Conservation (phyloP, 2,329 filamentous ascomycete genomes). For the Harringtonia aguacate region DNA sequence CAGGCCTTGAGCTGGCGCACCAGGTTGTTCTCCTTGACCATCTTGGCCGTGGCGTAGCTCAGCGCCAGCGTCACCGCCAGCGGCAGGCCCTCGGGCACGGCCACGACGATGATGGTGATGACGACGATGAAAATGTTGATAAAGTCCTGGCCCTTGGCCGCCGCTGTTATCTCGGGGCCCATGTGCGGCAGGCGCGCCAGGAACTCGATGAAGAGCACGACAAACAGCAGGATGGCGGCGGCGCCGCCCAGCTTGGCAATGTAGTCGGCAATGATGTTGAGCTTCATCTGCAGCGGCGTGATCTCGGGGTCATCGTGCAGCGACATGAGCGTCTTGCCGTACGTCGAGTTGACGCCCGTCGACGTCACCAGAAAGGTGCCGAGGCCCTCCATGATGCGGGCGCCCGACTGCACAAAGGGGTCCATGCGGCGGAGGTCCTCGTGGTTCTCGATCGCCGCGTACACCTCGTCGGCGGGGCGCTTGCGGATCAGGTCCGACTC, state of each 20-base stretch:
- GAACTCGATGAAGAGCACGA: slow-evolving; percentile 80
- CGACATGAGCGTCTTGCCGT: slow-evolving; percentile 65
- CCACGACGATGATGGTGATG: slow-evolving; percentile 70
- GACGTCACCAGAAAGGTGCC: slow-evolving; percentile 66
- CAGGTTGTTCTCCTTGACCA: slow-evolving; percentile 69
- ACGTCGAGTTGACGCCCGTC: slow-evolving; percentile 62
- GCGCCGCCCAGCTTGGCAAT: slow-evolving; percentile 69
- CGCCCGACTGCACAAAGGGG: slow-evolving; percentile 76
- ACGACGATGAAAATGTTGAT: slow-evolving; percentile 69
- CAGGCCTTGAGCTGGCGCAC: slow-evolving; percentile 68
- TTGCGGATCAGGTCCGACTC: slow-evolving; percentile 70
- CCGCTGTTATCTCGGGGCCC: slow-evolving; percentile 39
- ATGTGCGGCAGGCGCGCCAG: slow-evolving; percentile 52
- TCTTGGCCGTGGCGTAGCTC: slow-evolving; percentile 66
- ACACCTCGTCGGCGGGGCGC: slow-evolving; percentile 55
- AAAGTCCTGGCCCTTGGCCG: slow-evolving; percentile 69
- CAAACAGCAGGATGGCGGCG: slow-evolving; percentile 69
- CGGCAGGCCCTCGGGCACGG: slow-evolving; percentile 67
- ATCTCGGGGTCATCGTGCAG: slow-evolving; percentile 65
- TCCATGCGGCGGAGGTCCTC: slow-evolving; percentile 62
- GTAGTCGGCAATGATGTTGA: slow-evolving; percentile 65
- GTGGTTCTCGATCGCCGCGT: slow-evolving; percentile 54
- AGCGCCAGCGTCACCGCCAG: slow-evolving; percentile 68
- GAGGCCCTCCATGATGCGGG: slow-evolving; percentile 66
- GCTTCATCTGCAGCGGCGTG: slow-evolving; percentile 65